phyloP scores from a whole-genome alignment of 768 basidiomycete genomes.

The Boletus insuetus region DNA sequence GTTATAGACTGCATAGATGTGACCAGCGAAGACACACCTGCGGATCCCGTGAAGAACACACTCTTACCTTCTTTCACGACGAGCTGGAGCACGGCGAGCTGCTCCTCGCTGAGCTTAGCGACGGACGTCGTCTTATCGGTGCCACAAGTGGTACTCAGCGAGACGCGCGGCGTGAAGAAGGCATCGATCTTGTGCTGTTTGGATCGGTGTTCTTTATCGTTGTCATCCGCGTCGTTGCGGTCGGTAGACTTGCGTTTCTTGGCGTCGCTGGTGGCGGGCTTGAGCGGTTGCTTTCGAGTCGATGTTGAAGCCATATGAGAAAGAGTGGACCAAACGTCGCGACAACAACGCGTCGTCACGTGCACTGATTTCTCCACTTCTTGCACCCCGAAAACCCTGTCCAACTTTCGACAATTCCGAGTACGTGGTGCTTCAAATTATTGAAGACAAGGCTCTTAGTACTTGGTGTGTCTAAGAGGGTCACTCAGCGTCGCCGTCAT shows the following conservation, averaged over 20 bases:
- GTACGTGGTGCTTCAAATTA: no score
- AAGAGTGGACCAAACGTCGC: constrained; percentile 2
- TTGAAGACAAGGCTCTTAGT: no score
- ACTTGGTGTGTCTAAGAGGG: no score
- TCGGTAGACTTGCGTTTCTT: constrained; percentile 26
- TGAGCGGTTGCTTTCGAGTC: constrained; percentile 8
- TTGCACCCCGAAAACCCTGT: neutral
- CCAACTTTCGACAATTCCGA: no score
- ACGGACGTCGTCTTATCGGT: constrained; percentile 26
- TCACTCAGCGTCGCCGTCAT: no score
- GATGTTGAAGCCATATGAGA: constrained; percentile 2
- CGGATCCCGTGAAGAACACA: constrained; percentile 68
- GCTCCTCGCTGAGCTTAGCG: constrained; percentile 53
- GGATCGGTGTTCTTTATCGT: neutral
- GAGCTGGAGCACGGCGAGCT: constrained; percentile 48
- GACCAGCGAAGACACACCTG: constrained; percentile 41
- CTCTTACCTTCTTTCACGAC: constrained; percentile 55
- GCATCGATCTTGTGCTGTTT: constrained; percentile 28
- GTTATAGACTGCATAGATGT: neutral
- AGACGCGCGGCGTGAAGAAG: constrained; percentile 28
- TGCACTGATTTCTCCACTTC: constrained; percentile 13
- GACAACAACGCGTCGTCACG: constrained; percentile 23
- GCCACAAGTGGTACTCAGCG: constrained; percentile 30
- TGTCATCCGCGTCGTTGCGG: neutral
- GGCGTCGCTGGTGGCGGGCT: constrained; percentile 3